These are phyloP conservation scores for Candida chilensis DNA, from an alignment of 805 yeast species.

Conservation along the genomic window DNA sequence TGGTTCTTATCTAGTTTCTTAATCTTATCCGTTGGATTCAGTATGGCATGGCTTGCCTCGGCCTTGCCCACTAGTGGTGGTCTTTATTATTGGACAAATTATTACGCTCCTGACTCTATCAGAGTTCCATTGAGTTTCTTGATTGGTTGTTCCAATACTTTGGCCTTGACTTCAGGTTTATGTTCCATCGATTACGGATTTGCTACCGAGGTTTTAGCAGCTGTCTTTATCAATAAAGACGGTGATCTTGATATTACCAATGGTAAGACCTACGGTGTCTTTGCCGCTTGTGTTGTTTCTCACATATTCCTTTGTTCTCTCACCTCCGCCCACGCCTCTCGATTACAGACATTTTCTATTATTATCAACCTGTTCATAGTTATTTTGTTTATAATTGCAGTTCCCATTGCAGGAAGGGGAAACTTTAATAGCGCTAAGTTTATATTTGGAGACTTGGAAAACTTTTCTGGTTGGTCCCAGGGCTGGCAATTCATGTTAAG, in stretches of 20 bases:
- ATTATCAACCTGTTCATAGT: constrained; percentile 16
- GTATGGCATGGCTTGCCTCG: constrained; percentile 60
- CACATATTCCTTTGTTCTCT: constrained; percentile 25
- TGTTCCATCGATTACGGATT: constrained; percentile 36
- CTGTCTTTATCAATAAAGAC: constrained; percentile 27
- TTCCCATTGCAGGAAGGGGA: constrained; percentile 15
- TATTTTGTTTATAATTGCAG: constrained; percentile 21
- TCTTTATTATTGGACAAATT: constrained; percentile 58
- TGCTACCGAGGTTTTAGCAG: constrained; percentile 31
- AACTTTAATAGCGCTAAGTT: constrained; percentile 11
- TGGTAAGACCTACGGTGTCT: constrained; percentile 31
- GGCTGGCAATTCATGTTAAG: constrained; percentile 24
- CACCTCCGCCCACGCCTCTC: constrained; percentile 27
- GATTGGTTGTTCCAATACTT: constrained; percentile 32
- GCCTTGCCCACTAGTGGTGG: constrained; percentile 76
- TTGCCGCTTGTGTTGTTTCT: constrained; percentile 29
- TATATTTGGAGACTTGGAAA: constrained; percentile 17
- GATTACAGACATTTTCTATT: constrained; percentile 27
- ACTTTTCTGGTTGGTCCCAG: constrained; percentile 15
- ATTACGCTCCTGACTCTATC: constrained; percentile 47
- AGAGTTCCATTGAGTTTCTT: constrained; percentile 28
- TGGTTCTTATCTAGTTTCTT: constrained; percentile 55
- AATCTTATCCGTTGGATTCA: constrained; percentile 47
- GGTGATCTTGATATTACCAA: constrained; percentile 28
- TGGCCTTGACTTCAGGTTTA: constrained; percentile 31